phyloP scores from a whole-genome alignment of 495 filamentous ascomycete genomes.

The Xylaria bambusicola region DNA sequence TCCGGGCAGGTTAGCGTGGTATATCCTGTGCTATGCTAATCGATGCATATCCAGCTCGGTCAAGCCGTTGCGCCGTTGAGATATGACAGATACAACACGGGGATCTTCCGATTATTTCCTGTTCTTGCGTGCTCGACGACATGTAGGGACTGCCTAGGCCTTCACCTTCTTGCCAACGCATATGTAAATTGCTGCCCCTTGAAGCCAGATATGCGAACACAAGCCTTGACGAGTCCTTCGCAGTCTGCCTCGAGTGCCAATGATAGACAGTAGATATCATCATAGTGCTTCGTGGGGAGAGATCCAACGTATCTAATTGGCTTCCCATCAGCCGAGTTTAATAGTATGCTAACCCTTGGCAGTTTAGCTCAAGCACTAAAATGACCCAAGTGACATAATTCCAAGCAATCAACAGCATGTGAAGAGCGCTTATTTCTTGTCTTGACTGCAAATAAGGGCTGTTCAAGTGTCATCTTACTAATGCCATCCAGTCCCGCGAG shows the following conservation, averaged over 20 bases:
- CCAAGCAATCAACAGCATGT: background rate
- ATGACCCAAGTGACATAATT: constrained; percentile 10
- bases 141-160: too few relatives aligned
- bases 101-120: too few relatives aligned
- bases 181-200: too few relatives aligned
- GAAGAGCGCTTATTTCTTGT: too few relatives aligned
- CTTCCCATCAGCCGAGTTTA: constrained; percentile 2
- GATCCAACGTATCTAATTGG: constrained; percentile 6
- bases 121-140: too few relatives aligned
- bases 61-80: background rate
- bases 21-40: background rate
- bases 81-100: too few relatives aligned
- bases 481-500: too few relatives aligned
- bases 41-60: background rate
- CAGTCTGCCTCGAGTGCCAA: too few relatives aligned
- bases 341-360: background rate
- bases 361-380: constrained; percentile 5
- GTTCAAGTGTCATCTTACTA: too few relatives aligned
- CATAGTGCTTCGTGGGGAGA: background rate
- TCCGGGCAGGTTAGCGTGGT: background rate
- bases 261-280: constrained; percentile 13
- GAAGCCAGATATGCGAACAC: too few relatives aligned
- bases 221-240: too few relatives aligned
- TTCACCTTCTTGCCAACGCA: too few relatives aligned
- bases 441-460: background rate